phyloP scores from a whole-genome alignment of 2,329 filamentous ascomycete species.

The Hymenoscyphus linearis region DNA sequence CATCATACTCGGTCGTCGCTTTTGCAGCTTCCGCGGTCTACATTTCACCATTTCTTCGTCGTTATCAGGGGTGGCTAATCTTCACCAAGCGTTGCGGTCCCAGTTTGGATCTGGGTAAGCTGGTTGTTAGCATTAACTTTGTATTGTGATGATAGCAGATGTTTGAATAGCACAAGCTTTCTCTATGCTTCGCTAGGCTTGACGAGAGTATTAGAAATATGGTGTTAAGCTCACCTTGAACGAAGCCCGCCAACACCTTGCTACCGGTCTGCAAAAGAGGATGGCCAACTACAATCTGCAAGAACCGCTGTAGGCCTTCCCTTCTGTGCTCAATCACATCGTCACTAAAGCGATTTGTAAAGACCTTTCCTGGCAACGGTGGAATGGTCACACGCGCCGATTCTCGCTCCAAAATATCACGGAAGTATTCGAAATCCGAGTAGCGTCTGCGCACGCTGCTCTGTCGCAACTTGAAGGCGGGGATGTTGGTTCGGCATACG shows the following conservation, averaged over 20 bases:
- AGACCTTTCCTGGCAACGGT: conserved; percentile 92
- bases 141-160: background rate
- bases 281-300: conserved; percentile 96
- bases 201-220: background rate
- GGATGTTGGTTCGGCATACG: conserved; percentile 95
- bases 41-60: conserved; percentile 19
- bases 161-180: background rate
- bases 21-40: conserved; percentile 40
- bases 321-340: conserved; percentile 94
- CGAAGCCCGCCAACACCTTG: conserved; percentile 92
- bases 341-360: conserved; percentile 96
- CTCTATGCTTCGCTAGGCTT: background rate
- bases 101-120: conserved; percentile 66
- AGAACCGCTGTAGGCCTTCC: conserved; percentile 87
- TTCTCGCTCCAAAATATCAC: conserved; percentile 95
- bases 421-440: conserved; percentile 98
- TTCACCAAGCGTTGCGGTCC: conserved; percentile 86
- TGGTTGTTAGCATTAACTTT: conserved; percentile 13
- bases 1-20: conserved; percentile 32
- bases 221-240: conserved; percentile 67
- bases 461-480: conserved; percentile 92
- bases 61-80: conserved; percentile 13
- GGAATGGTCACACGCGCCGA: conserved; percentile 92
- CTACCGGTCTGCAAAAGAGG: conserved; percentile 95
- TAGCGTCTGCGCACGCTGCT: conserved; percentile 88